These are phyloP conservation scores for Cladosporium sp. DNA, from an alignment of 2,329 filamentous ascomycete genomes.

Conservation along the genomic window DNA sequence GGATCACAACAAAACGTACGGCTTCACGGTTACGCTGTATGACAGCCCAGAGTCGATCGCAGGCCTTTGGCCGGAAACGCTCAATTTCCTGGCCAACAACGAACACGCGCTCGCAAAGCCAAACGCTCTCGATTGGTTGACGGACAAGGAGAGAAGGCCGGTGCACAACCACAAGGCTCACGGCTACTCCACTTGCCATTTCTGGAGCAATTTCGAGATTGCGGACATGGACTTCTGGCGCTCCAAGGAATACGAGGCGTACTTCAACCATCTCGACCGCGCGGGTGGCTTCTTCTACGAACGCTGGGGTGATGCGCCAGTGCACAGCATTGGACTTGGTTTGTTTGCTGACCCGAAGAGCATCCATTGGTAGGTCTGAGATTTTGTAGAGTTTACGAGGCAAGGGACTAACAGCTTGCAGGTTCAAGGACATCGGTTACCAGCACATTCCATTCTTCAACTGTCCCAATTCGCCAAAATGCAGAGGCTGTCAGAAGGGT, in stretches of 20 bases:
- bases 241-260: conserved; percentile 84
- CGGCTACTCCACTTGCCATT: conserved; percentile 96
- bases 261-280: conserved; percentile 90
- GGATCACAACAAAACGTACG: conserved; percentile 97
- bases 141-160: conserved; percentile 70
- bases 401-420: conserved; percentile 34
- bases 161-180: conserved; percentile 76
- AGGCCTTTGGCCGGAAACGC: conserved; percentile 90
- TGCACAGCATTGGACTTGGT: conserved; percentile 88
- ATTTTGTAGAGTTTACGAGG: neutral
- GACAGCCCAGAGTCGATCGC: conserved; percentile 83
- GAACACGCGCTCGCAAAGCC: conserved; percentile 75
- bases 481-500: conserved; percentile 78
- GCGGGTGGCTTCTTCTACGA: conserved; percentile 98
- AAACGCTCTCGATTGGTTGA: conserved; percentile 84
- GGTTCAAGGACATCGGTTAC: conserved; percentile 99
- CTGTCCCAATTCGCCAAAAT: conserved; percentile 94
- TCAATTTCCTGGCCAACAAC: conserved; percentile 76
- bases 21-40: conserved; percentile 96
- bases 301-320: conserved; percentile 94
- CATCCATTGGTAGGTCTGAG: conserved; percentile 74
- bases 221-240: conserved; percentile 91
- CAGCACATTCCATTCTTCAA: conserved; percentile 99
- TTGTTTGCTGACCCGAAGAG: conserved; percentile 86
- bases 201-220: conserved; percentile 99